Evolutionary conservation across 1,284 basidiomycete species (phyloP).

Genomic region (Irpex lacteus): DNA sequence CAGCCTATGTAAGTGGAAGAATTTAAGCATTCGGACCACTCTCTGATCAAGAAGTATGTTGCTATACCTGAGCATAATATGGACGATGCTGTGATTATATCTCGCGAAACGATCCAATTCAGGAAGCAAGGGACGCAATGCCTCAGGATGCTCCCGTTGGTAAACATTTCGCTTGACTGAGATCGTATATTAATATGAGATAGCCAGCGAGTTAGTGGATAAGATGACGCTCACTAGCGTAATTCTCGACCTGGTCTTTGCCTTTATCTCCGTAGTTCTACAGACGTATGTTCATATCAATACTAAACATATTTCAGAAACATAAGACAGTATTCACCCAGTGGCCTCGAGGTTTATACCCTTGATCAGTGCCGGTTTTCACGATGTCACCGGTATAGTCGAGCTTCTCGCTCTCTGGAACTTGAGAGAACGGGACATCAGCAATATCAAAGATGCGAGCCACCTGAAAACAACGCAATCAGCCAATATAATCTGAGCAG

Average conservation of each 20-base stretch:
- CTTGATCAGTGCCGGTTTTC: slow-evolving; percentile 50
- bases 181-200: not conserved
- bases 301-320: not conserved
- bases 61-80: slow-evolving; percentile 45
- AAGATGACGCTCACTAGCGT: slow-evolving; percentile 5
- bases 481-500: slow-evolving; percentile 31
- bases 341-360: slow-evolving; percentile 55
- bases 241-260: slow-evolving; percentile 44
- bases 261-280: slow-evolving; percentile 45
- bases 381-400: slow-evolving; percentile 46
- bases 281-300: not conserved
- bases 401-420: slow-evolving; percentile 55
- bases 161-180: slow-evolving; percentile 47
- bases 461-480: slow-evolving; percentile 29
- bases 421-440: slow-evolving; percentile 54
- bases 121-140: slow-evolving; percentile 50
- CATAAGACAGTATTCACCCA: slow-evolving; percentile 37
- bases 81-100: slow-evolving; percentile 51
- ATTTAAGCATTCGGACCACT: no score
- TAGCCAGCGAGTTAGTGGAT: not conserved
- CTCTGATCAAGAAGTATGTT: no score
- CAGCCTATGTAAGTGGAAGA: slow-evolving; percentile 31
- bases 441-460: slow-evolving; percentile 63
- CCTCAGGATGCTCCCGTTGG: slow-evolving; percentile 43
- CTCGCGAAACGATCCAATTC: slow-evolving; percentile 54